These are phyloP conservation scores for Diaporthe australafricana DNA, from an alignment of 2,329 filamentous ascomycete species.

Conservation along the genomic window DNA sequence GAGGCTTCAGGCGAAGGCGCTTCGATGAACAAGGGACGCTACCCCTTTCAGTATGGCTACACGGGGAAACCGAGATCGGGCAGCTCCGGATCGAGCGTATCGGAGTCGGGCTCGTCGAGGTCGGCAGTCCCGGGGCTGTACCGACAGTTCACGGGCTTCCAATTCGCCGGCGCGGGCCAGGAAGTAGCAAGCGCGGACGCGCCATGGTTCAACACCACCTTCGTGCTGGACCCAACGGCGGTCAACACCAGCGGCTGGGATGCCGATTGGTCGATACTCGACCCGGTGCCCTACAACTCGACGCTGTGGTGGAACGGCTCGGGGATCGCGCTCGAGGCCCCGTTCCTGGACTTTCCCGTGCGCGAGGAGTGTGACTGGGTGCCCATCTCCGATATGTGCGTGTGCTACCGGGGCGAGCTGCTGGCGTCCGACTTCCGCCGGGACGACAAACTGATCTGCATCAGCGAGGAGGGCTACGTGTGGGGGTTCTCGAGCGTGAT, in stretches of 20 bases:
- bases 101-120: neutral
- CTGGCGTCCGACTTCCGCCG: constrained; percentile 12
- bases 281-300: constrained; percentile 26
- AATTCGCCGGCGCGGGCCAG: constrained; percentile 15
- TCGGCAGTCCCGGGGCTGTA: neutral
- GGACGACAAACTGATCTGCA: constrained; percentile 14
- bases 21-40: neutral
- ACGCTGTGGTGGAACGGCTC: constrained; percentile 24
- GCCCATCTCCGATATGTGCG: neutral
- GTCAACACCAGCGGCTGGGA: neutral
- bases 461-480: constrained; percentile 27
- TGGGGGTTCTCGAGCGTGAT: constrained; percentile 27
- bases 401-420: constrained; percentile 5
- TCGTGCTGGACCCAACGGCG: constrained; percentile 7
- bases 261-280: neutral
- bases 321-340: constrained; percentile 22
- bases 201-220: constrained; percentile 24
- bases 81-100: neutral
- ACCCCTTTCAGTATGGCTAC: neutral
- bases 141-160: constrained; percentile 23
- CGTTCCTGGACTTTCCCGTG: constrained; percentile 1
- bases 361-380: neutral
- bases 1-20: no score
- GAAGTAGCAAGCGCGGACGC: neutral
- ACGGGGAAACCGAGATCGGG: neutral